Percentiles rank a stretch among this genome's conserved stretches.
phyloP scores from a whole-genome alignment of 805 yeast species.

The Sugiyamaella lignohabitans region DNA sequence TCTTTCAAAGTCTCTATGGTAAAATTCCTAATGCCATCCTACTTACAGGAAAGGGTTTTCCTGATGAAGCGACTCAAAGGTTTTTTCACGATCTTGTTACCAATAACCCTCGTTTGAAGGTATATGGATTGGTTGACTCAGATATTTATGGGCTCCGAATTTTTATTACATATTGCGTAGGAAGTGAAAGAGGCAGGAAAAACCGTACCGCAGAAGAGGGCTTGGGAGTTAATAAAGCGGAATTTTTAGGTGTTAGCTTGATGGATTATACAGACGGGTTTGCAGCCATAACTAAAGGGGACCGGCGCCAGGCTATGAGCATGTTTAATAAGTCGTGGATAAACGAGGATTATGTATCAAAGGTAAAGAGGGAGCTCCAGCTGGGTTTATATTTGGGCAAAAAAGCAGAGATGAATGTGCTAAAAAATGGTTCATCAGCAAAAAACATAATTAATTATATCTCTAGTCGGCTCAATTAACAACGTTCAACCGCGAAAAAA shows the following conservation, averaged over 20 bases:
- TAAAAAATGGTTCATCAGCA: neutral
- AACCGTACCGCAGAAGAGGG: neutral
- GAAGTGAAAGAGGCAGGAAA: slow-evolving; percentile 17
- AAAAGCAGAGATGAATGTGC: slow-evolving; percentile 57
- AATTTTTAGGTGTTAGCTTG: slow-evolving; percentile 39
- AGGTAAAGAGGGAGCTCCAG: slow-evolving; percentile 43
- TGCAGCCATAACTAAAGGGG: slow-evolving; percentile 26
- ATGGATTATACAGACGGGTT: slow-evolving; percentile 35
- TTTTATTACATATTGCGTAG: slow-evolving; percentile 32
- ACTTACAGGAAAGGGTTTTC: slow-evolving; percentile 62
- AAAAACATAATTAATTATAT: neutral
- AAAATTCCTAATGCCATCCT: slow-evolving; percentile 28
- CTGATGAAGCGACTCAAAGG: slow-evolving; percentile 48
- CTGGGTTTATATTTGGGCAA: slow-evolving; percentile 44
- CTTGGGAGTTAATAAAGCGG: slow-evolving; percentile 12
- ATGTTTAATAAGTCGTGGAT: slow-evolving; percentile 29
- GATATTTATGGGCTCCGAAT: slow-evolving; percentile 61
- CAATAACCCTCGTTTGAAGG: slow-evolving; percentile 32
- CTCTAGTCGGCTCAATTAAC: slow-evolving; percentile 14
- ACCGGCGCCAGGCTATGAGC: slow-evolving; percentile 29
- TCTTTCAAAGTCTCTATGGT: slow-evolving; percentile 32
- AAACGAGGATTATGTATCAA: slow-evolving; percentile 12
- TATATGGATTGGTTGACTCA: slow-evolving; percentile 50
- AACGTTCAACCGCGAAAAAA: no score
- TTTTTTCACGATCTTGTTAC: slow-evolving; percentile 33